Evolutionary conservation across 345 rosid species (phyloP).

Genomic region (Eucalyptus urophylla): DNA sequence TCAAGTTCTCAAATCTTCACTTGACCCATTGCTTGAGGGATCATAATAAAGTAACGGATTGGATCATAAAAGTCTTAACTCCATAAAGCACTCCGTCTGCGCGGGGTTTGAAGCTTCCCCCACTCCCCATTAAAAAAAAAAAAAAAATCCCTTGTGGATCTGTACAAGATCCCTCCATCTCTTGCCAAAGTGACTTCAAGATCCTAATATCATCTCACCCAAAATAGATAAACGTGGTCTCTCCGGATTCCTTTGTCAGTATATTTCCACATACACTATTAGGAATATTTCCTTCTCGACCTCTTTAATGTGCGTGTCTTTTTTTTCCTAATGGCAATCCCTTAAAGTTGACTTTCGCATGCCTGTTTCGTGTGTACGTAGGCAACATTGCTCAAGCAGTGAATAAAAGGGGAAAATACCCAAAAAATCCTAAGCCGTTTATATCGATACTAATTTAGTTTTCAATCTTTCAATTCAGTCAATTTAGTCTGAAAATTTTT

Average conservation of each 20-base stretch:
- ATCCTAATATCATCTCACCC: not conserved
- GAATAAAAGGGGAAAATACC: not conserved
- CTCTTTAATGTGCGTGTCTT: not conserved
- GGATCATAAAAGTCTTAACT: not conserved
- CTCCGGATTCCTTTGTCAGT: not conserved
- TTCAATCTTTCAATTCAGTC: too few relatives aligned
- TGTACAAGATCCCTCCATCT: not conserved
- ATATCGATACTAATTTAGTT: not conserved
- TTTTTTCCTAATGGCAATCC: not conserved
- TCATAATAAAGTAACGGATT: not conserved
- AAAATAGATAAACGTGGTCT: too few relatives aligned
- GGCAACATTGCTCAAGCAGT: not conserved
- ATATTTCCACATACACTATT: not conserved
- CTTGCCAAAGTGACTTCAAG: not conserved
- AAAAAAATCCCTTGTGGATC: too few relatives aligned
- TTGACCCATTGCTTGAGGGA: not conserved
- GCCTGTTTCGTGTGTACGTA: not conserved
- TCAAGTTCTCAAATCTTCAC: not conserved
- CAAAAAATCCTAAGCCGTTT: rapidly evolving
- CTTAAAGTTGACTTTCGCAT: not conserved
- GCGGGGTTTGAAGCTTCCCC: too few relatives aligned
- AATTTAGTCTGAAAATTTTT: too few relatives aligned
- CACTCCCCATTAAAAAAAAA: too few relatives aligned
- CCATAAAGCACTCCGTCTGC: not conserved
- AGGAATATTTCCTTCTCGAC: not conserved